phyloP scores from a whole-genome alignment of 2,329 filamentous ascomycete species.

The Cercospora nicotianae region DNA sequence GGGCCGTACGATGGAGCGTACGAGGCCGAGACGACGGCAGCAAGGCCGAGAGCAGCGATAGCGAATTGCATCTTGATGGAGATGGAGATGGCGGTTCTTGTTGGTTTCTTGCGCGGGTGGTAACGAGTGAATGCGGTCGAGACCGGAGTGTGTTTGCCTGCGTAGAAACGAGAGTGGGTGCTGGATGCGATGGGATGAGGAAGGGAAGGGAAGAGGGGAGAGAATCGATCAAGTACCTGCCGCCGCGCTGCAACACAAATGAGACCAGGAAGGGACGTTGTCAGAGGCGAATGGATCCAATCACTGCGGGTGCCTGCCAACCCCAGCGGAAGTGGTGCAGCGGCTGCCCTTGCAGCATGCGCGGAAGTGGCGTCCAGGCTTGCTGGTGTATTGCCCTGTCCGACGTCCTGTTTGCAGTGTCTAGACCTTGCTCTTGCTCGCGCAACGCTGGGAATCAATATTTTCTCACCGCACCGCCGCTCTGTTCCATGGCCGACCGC shows the following conservation, averaged over 20 bases:
- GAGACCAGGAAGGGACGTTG: neutral
- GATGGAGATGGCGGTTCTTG: neutral
- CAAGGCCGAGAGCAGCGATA: constrained; percentile 26
- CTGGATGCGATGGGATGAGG: constrained; percentile 51
- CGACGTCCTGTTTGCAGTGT: neutral
- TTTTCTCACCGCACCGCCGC: neutral
- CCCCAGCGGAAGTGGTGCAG: neutral
- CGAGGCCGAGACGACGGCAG: constrained; percentile 21
- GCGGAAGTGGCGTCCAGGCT: neutral
- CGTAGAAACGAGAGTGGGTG: constrained; percentile 17
- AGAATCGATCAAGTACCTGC: neutral
- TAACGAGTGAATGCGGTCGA: constrained; percentile 24
- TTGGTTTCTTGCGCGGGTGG: constrained; percentile 16
- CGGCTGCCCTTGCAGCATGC: neutral
- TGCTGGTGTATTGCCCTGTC: neutral
- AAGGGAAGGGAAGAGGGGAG: neutral
- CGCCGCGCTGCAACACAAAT: neutral
- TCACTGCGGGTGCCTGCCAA: constrained; percentile 36
- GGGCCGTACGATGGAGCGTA: constrained; percentile 6
- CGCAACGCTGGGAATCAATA: neutral
- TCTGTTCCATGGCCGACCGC: neutral
- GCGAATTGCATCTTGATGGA: constrained; percentile 29
- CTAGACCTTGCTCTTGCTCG: neutral
- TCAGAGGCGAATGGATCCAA: neutral
- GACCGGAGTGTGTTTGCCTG: constrained; percentile 16